Evolutionary conservation across 192 early-diverging fungal genomes (phyloP).

Genomic region (Backusella tuberculispora): DNA sequence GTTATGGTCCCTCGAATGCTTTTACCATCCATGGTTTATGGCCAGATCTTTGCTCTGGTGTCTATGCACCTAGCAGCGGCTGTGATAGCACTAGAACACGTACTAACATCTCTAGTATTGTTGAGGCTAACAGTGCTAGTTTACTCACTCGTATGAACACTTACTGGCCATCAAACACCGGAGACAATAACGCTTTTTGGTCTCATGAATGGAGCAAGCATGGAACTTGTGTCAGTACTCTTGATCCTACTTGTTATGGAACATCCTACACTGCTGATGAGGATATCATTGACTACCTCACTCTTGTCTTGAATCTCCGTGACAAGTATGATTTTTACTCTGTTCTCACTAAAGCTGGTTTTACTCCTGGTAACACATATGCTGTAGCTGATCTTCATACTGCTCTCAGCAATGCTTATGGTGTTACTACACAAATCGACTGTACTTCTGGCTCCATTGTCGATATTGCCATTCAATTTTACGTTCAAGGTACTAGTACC

Average conservation of each 20-base stretch:
- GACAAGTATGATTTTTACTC: slow-evolving; percentile 57
- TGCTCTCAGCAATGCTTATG: slow-evolving; percentile 48
- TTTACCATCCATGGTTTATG: slow-evolving; percentile 83
- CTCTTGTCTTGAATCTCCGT: slow-evolving; percentile 54
- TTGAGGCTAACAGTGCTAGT: slow-evolving; percentile 46
- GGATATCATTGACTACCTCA: slow-evolving; percentile 66
- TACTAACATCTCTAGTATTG: slow-evolving; percentile 54
- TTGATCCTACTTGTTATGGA: slow-evolving; percentile 63
- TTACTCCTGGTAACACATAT: slow-evolving; percentile 50
- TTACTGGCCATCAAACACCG: slow-evolving; percentile 71
- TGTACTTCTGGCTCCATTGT: slow-evolving; percentile 40
- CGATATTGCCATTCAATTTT: slow-evolving; percentile 46
- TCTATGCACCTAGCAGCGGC: slow-evolving; percentile 42
- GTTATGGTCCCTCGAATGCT: slow-evolving; percentile 57
- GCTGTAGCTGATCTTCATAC: slow-evolving; percentile 35
- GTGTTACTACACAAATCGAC: slow-evolving; percentile 45
- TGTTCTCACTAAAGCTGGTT: slow-evolving; percentile 48
- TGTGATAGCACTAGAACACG: slow-evolving; percentile 65
- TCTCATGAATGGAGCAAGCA: slow-evolving; percentile 84
- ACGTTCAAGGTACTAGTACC: slow-evolving; percentile 36
- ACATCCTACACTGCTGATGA: slow-evolving; percentile 46
- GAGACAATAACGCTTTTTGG: slow-evolving; percentile 79
- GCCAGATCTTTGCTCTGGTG: slow-evolving; percentile 65
- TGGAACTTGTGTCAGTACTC: slow-evolving; percentile 74
- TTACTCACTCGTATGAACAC: slow-evolving; percentile 56